Conservation (phyloP, 768 basidiomycete species). For the Mycena galericulata region DNA sequence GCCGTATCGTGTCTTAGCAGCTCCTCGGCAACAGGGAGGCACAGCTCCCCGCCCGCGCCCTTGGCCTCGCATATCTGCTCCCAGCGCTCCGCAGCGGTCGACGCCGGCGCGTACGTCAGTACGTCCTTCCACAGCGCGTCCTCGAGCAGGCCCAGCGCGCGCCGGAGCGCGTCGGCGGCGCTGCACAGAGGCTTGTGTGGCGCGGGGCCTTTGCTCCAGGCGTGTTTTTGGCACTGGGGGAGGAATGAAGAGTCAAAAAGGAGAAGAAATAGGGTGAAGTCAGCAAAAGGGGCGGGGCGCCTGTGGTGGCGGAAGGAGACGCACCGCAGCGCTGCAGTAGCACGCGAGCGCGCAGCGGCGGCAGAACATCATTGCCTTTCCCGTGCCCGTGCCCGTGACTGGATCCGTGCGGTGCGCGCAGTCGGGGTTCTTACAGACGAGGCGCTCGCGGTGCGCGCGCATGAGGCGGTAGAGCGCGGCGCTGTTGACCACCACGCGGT, state of each 20-base stretch:
- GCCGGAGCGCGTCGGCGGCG: constrained; percentile 11
- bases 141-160: not conserved
- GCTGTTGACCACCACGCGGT: not conserved
- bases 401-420: not conserved
- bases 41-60: not conserved
- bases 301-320: not conserved
- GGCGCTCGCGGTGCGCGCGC: not conserved
- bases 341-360: constrained; percentile 4
- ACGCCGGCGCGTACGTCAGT: not conserved
- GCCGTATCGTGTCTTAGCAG: not conserved
- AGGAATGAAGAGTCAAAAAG: not conserved
- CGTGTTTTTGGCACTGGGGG: constrained; percentile 15
- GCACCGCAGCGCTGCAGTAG: constrained; percentile 1
- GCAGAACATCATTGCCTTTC: constrained; percentile 14
- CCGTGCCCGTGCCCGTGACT: too few species aligned
- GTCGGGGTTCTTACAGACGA: not conserved
- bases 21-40: not conserved
- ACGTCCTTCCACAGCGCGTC: constrained; percentile 10
- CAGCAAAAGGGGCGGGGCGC: too few species aligned
- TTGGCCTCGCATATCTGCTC: constrained; percentile 5
- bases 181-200: constrained; percentile 16
- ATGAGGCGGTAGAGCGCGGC: not conserved
- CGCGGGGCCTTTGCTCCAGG: not conserved
- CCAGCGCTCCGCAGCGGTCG: not conserved
- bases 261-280: too few species aligned